Evolutionary conservation across 768 basidiomycete species (phyloP).

Genomic region (Fibroporia radiculosa): DNA sequence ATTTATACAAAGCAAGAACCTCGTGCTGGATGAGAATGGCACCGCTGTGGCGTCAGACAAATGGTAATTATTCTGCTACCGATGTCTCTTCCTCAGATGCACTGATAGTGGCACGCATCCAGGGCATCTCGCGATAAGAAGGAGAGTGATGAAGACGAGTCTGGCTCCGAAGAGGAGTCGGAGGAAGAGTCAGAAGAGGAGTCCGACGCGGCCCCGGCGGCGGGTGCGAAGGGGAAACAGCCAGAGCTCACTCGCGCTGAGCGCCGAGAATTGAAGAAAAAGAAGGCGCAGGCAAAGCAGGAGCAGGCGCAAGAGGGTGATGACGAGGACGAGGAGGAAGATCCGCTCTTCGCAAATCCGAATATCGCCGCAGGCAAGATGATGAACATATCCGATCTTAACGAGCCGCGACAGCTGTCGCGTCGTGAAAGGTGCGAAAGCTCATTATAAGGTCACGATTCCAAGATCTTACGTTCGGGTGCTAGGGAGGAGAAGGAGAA

Average conservation of each 20-base stretch:
- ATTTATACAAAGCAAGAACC: constrained; percentile 39
- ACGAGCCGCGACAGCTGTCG: constrained; percentile 49
- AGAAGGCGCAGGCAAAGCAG: constrained; percentile 48
- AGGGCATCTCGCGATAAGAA: constrained; percentile 3
- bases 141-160: constrained; percentile 16
- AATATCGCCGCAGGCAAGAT: constrained; percentile 65
- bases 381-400: constrained; percentile 70
- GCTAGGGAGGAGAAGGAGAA: constrained; percentile 87
- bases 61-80: constrained; percentile 33
- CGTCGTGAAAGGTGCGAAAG: constrained; percentile 49
- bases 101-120: constrained; percentile 1
- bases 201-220: constrained; percentile 30
- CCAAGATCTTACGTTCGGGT: background rate
- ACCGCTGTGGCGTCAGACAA: constrained; percentile 42
- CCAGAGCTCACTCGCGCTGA: constrained; percentile 65
- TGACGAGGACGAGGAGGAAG: constrained; percentile 46
- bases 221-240: constrained; percentile 24
- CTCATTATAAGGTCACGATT: background rate
- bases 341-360: constrained; percentile 69
- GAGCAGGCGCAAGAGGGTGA: constrained; percentile 24
- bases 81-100: background rate
- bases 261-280: constrained; percentile 78
- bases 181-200: constrained; percentile 39
- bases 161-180: constrained; percentile 35
- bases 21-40: constrained; percentile 51